These are phyloP conservation scores for Comarum palustre DNA, from an alignment of 306 rosid species.

Conservation along the genomic window DNA sequence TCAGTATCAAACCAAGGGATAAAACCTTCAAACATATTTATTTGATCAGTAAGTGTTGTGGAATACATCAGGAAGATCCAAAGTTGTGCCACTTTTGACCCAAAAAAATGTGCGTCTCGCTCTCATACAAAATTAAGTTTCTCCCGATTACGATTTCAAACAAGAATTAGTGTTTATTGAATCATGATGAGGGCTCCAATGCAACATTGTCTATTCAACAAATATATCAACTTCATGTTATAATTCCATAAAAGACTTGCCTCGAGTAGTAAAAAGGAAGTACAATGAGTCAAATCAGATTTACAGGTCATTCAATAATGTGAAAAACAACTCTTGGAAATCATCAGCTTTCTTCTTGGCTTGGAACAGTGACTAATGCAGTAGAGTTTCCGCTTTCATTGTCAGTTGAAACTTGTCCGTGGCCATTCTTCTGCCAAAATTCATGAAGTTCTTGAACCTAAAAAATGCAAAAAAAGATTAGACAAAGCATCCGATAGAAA, in stretches of 20 bases:
- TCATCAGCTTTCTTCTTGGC: slow-evolving; percentile 11
- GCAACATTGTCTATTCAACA: not conserved
- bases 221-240: not conserved
- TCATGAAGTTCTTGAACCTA: slow-evolving; percentile 9
- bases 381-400: slow-evolving; percentile 1
- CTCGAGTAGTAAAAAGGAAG: not conserved
- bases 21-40: too few relatives aligned
- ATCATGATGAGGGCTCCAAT: not conserved
- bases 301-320: not conserved
- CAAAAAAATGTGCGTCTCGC: too few relatives aligned
- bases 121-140: not conserved
- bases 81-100: too few relatives aligned
- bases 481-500: not conserved
- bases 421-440: slow-evolving; percentile 13
- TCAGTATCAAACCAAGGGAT: too few relatives aligned
- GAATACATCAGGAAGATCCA: not conserved
- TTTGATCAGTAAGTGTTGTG: too few relatives aligned
- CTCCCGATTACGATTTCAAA: too few relatives aligned
- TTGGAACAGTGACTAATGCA: slow-evolving; percentile 5
- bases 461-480: not conserved
- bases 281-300: not conserved
- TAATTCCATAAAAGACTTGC: too few relatives aligned
- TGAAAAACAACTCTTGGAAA: not conserved
- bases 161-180: not conserved
- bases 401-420: slow-evolving; percentile 13